Evolutionary conservation across 108 stramenopile species (phyloP), one percentile per base, ranked within the genome.

Genomic region (Skeletonema marinoi): DNA sequence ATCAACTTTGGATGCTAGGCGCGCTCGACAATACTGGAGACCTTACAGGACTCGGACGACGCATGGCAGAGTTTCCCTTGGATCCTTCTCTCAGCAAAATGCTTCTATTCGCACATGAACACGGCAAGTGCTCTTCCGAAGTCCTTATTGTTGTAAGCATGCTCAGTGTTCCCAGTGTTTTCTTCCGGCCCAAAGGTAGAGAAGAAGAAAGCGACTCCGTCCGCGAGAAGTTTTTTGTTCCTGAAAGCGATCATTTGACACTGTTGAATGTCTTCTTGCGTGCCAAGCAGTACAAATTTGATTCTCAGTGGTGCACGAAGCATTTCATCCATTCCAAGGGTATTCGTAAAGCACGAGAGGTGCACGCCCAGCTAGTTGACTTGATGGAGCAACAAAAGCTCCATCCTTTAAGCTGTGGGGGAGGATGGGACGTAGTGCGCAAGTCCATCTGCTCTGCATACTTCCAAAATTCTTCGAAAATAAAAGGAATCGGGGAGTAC

Each of bases 391-490:
- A 95, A 75, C 98, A 98, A 84, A 90, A 85, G 68, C 85, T 99
- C 19, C 83, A 87, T 60, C 94, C 93, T 48, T 70, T 65, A 13
- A 86, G 88, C 36, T 93, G 94, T 75, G 93, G 97, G 29, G 95
- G 93, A 32, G 87, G 89, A 41, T 98, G 99, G 99, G 98, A 99
- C 86, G 85, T 85, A 8, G 96, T 99, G 16, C 90, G 99, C 56
- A 97, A 98, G 89, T 90, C 98, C 1, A 98, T 99, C 38, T 99
- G 99, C 77, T 97, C 97, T n/a, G 97, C 97, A 36, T 98, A 99
- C 86, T 98, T 98, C 68, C 97, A 96, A 94, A 98, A 99, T 76
- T 87, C 89, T 66, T 97, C 97, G 32, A 94, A 94, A 76, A 96
- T 98, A 77, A 98, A 98, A 84, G 97, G 97, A 30, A 96, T 99